Percentiles rank a stretch among this genome's conserved stretches.
Evolutionary conservation across 1,284 basidiomycete species (phyloP).

Genomic region (Rhodotorula sp.): DNA sequence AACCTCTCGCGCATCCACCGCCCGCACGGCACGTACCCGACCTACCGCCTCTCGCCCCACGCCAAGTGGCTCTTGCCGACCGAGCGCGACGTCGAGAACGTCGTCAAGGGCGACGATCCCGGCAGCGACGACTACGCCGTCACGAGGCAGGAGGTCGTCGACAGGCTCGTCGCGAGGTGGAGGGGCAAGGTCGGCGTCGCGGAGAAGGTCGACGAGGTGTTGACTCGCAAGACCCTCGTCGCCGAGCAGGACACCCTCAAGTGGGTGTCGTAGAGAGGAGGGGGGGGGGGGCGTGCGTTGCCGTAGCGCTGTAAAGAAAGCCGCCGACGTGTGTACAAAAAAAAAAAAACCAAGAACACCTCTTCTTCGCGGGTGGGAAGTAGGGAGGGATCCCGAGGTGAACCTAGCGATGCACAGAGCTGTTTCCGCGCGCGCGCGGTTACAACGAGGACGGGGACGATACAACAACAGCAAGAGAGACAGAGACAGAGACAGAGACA

Average conservation of each 20-base stretch:
- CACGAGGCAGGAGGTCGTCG: slow-evolving; percentile 61
- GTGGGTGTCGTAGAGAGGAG: slow-evolving; percentile 19
- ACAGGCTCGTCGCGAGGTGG: slow-evolving; percentile 55
- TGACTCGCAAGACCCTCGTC: slow-evolving; percentile 57
- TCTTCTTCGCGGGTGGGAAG: too few species aligned
- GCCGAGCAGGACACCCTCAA: slow-evolving; percentile 48
- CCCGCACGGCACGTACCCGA: slow-evolving; percentile 36
- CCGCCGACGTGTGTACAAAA: too few species aligned
- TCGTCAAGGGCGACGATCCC: slow-evolving; percentile 60
- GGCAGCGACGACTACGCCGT: slow-evolving; percentile 61
- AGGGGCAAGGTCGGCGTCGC: slow-evolving; percentile 64
- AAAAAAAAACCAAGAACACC: too few species aligned
- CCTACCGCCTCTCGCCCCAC: slow-evolving; percentile 51
- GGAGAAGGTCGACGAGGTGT: slow-evolving; percentile 71
- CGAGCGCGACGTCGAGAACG: slow-evolving; percentile 62
- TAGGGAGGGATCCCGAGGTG: too few species aligned
- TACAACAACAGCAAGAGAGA: neutral
- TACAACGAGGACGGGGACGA: too few species aligned
- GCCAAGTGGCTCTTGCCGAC: slow-evolving; percentile 62
- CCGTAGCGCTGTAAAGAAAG: too few species aligned
- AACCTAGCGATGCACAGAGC: too few species aligned
- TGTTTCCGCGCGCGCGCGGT: too few species aligned
- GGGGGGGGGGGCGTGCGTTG: too few species aligned
- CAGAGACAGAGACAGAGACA: neutral
- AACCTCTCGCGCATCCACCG: slow-evolving; percentile 28